Evolutionary conservation across 768 basidiomycete species (phyloP).

Genomic region (Rhizopogon salebrosus): DNA sequence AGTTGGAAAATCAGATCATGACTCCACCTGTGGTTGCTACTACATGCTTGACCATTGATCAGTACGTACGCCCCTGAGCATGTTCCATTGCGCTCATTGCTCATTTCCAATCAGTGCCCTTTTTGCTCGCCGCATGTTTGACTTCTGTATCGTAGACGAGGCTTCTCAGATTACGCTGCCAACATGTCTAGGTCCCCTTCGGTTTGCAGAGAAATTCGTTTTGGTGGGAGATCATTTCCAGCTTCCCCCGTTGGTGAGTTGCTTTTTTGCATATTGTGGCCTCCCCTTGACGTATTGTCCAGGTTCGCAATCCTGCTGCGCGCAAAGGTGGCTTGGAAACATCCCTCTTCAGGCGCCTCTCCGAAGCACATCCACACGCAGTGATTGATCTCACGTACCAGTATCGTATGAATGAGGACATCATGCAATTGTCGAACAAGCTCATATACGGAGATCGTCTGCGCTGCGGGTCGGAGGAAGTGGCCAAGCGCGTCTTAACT

Average conservation of each 20-base stretch:
- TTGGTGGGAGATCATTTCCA: constrained; percentile 98
- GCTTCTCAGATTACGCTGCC: constrained; percentile 97
- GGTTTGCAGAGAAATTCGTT: constrained; percentile 86
- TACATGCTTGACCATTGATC: constrained; percentile 89
- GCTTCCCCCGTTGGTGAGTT: constrained; percentile 81
- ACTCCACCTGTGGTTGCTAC: constrained; percentile 92
- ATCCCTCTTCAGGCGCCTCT: constrained; percentile 84
- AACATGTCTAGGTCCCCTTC: constrained; percentile 88
- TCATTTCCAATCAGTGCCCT: constrained; percentile 53
- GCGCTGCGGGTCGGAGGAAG: constrained; percentile 68
- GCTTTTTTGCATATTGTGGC: not conserved
- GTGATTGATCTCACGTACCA: constrained; percentile 85
- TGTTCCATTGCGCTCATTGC: constrained; percentile 5
- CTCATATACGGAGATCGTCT: constrained; percentile 80
- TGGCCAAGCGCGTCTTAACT: constrained; percentile 54
- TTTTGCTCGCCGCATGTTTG: constrained; percentile 81
- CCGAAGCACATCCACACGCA: constrained; percentile 79
- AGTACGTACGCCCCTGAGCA: constrained; percentile 49
- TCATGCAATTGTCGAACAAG: constrained; percentile 86
- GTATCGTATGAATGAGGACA: constrained; percentile 96
- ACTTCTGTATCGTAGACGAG: constrained; percentile 97
- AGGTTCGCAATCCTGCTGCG: constrained; percentile 82
- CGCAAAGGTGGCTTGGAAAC: constrained; percentile 83
- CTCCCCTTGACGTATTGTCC: not conserved
- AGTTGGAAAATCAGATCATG: constrained; percentile 80